These are phyloP conservation scores for Diaporthe sp. DNA, from an alignment of 2,329 filamentous ascomycete genomes.

Conservation along the genomic window DNA sequence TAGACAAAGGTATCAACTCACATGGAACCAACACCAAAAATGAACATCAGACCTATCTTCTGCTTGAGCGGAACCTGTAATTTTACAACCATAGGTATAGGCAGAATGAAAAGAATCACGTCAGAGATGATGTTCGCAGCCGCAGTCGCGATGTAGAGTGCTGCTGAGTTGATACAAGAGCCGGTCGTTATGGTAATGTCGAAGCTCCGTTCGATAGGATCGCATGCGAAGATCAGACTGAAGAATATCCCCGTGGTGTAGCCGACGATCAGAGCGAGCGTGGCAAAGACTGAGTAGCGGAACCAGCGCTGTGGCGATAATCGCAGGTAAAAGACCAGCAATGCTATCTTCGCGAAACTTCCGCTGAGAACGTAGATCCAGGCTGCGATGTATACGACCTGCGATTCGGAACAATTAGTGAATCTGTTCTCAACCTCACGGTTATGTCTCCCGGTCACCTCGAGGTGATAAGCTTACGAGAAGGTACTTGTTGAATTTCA, in stretches of 20 bases:
- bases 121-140: constrained; percentile 62
- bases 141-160: constrained; percentile 63
- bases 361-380: constrained; percentile 53
- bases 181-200: constrained; percentile 48
- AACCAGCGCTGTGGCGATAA: constrained; percentile 54
- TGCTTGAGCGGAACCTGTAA: constrained; percentile 60
- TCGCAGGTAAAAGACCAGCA: constrained; percentile 55
- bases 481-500: constrained; percentile 46
- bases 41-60: constrained; percentile 58
- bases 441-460: rapidly evolving
- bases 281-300: constrained; percentile 48
- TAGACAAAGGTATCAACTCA: too few relatives aligned
- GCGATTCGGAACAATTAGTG: not conserved
- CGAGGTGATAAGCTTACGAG: constrained; percentile 37
- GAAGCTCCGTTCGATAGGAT: constrained; percentile 51
- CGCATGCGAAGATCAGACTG: constrained; percentile 54
- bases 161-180: constrained; percentile 60
- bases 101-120: constrained; percentile 60
- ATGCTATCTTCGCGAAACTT: constrained; percentile 53
- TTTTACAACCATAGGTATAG: constrained; percentile 60
- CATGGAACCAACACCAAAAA: constrained; percentile 53
- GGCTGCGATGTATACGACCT: constrained; percentile 48
- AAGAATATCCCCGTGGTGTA: constrained; percentile 53
- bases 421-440: not conserved
- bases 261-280: constrained; percentile 48